These are phyloP conservation scores for Penicillium egyptiacum DNA, from an alignment of 495 filamentous ascomycete species.

Conservation along the genomic window DNA sequence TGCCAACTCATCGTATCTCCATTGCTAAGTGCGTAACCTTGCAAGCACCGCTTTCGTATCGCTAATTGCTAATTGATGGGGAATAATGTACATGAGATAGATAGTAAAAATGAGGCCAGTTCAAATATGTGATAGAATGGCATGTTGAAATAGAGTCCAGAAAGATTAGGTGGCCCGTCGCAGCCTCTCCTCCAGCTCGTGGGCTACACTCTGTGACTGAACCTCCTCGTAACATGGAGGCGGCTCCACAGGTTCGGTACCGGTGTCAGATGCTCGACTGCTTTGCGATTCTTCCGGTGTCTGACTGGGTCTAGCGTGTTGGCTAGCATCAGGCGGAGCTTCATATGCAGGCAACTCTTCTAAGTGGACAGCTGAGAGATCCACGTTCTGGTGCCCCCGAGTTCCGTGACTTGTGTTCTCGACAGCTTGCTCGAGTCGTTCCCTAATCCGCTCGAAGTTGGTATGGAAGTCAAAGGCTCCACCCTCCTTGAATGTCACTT, in stretches of 20 bases:
- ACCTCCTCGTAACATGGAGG: constrained; percentile 93
- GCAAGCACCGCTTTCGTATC: constrained; percentile 12
- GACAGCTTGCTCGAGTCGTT: constrained; percentile 74
- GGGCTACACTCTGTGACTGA: constrained; percentile 73
- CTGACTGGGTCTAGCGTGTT: constrained; percentile 6
- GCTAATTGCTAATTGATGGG: constrained; percentile 13
- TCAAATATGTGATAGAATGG: not conserved
- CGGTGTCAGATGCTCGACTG: constrained; percentile 21
- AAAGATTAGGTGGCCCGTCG: constrained; percentile 34
- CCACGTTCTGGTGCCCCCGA: constrained; percentile 50
- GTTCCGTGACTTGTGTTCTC: constrained; percentile 60
- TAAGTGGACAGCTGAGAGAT: constrained; percentile 62
- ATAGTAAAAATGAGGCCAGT: not conserved
- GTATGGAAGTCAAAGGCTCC: constrained; percentile 90
- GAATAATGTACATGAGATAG: constrained; percentile 25
- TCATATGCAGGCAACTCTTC: constrained; percentile 86
- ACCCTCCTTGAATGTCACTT: constrained; percentile 89
- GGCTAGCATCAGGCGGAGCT: constrained; percentile 27
- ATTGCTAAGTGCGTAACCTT: constrained; percentile 6
- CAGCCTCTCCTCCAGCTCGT: constrained; percentile 54
- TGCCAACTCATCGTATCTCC: not conserved
- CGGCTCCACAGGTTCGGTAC: constrained; percentile 65
- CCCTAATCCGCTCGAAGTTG: constrained; percentile 81
- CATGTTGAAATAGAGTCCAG: not conserved
- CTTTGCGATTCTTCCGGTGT: constrained; percentile 16